phyloP scores from a whole-genome alignment of 345 rosid genomes.

The Gynandropsis gynandra region DNA sequence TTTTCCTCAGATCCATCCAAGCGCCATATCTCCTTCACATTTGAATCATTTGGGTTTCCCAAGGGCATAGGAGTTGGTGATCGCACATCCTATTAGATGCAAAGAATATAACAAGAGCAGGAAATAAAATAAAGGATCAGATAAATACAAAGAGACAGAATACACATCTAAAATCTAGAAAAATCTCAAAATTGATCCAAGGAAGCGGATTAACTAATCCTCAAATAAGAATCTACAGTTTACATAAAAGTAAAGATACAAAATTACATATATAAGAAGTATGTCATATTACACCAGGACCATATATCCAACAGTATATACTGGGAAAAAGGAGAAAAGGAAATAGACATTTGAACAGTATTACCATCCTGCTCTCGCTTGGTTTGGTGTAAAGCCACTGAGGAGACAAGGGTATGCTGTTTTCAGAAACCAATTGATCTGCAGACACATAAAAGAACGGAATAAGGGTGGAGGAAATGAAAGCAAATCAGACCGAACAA shows the following conservation, averaged over 20 bases:
- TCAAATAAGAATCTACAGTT: no score
- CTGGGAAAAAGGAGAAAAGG: not conserved
- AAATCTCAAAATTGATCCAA: not conserved
- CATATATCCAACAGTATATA: not conserved
- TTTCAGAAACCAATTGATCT: slow-evolving; percentile 64
- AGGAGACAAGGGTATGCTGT: slow-evolving; percentile 87
- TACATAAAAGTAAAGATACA: no score
- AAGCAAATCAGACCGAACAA: slow-evolving; percentile 4
- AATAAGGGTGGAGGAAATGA: not conserved
- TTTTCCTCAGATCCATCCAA: slow-evolving; percentile 61
- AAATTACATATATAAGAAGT: no score
- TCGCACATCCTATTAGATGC: slow-evolving; percentile 41
- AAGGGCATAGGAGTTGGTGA: slow-evolving; percentile 33
- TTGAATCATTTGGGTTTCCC: slow-evolving; percentile 42
- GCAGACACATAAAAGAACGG: slow-evolving; percentile 7
- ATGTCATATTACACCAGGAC: no score
- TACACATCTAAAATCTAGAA: not conserved
- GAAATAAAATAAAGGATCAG: not conserved
- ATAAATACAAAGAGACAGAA: not conserved
- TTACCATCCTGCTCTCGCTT: slow-evolving; percentile 49
- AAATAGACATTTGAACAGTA: not conserved
- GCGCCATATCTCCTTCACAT: slow-evolving; percentile 58
- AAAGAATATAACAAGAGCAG: slow-evolving; percentile 5
- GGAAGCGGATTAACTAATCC: no score
- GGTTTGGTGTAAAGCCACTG: slow-evolving; percentile 91